Percentiles rank a stretch among this genome's conserved stretches.
phyloP scores from a whole-genome alignment of 805 yeast species.

The Yarrowia sp. region DNA sequence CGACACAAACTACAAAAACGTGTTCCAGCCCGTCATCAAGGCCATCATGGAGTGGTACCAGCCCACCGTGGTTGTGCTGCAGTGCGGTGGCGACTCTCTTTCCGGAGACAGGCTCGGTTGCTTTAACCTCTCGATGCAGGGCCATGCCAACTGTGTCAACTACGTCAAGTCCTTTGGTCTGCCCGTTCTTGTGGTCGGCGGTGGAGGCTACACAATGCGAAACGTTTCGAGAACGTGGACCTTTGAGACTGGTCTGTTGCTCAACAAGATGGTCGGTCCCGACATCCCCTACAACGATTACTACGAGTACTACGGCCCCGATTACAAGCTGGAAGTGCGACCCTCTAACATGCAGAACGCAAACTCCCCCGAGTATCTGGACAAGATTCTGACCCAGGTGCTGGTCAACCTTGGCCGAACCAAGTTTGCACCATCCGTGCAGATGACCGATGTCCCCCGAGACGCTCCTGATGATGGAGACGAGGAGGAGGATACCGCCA shows the following conservation, averaged over 20 bases:
- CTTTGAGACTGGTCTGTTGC: constrained; percentile 81
- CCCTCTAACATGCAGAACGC: constrained; percentile 97
- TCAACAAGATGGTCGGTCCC: constrained; percentile 51
- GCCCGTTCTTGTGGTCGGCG: constrained; percentile 90
- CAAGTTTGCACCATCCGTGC: constrained; percentile 97
- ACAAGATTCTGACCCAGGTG: constrained; percentile 76
- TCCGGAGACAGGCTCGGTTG: constrained; percentile 93
- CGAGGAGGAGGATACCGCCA: constrained; percentile 77
- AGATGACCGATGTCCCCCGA: constrained; percentile 81
- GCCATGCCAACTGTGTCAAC: constrained; percentile 94
- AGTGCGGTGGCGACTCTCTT: constrained; percentile 95
- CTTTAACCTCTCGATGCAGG: constrained; percentile 85
- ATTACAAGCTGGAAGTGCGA: constrained; percentile 88
- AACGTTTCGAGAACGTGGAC: constrained; percentile 95
- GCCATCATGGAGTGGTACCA: constrained; percentile 89
- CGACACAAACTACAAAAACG: constrained; percentile 85
- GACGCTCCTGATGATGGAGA: constrained; percentile 83
- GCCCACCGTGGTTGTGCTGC: constrained; percentile 92
- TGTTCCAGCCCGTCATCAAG: constrained; percentile 60
- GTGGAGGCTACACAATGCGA: constrained; percentile 97
- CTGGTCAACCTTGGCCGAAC: constrained; percentile 79
- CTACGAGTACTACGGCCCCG: constrained; percentile 97
- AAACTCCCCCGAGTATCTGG: constrained; percentile 86
- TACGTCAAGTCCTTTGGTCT: constrained; percentile 84
- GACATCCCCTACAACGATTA: constrained; percentile 91